Conservation (phyloP, 2,329 filamentous ascomycete species). For the Trichoderma sp. region DNA sequence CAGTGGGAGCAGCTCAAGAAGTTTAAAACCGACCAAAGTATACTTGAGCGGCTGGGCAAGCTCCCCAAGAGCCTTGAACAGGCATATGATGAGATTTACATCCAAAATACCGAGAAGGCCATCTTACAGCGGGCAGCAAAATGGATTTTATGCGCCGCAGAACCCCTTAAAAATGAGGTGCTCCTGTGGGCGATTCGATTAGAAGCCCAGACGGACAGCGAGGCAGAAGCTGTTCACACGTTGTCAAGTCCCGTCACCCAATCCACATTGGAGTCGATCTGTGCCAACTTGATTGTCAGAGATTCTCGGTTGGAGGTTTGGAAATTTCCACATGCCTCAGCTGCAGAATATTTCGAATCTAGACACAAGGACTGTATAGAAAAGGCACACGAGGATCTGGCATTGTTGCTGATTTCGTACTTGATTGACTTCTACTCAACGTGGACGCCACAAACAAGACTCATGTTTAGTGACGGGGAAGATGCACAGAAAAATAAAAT, state of each 20-base stretch:
- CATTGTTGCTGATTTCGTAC: not conserved
- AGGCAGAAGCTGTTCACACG: not conserved
- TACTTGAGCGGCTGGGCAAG: not conserved
- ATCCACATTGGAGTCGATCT: not conserved
- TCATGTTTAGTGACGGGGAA: not conserved
- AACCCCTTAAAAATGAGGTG: not conserved
- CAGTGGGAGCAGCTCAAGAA: not conserved
- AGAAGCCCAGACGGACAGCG: not conserved
- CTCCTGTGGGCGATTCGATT: not conserved
- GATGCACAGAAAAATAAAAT: too few relatives aligned
- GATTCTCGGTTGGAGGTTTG: not conserved
- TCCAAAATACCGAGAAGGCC: not conserved
- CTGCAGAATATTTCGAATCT: not conserved
- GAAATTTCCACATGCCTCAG: not conserved
- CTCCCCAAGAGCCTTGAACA: not conserved
- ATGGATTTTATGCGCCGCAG: not conserved
- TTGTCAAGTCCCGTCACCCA: not conserved
- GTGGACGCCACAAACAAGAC: not conserved
- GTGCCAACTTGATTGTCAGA: not conserved
- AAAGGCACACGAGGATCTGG: not conserved
- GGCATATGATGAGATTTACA: not conserved
- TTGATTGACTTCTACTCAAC: not conserved
- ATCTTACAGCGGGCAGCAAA: not conserved
- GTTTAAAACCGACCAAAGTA: not conserved
- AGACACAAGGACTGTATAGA: not conserved